Conservation (phyloP, 2,329 filamentous ascomycete genomes). For the Allantophomopsis lycopodina region DNA sequence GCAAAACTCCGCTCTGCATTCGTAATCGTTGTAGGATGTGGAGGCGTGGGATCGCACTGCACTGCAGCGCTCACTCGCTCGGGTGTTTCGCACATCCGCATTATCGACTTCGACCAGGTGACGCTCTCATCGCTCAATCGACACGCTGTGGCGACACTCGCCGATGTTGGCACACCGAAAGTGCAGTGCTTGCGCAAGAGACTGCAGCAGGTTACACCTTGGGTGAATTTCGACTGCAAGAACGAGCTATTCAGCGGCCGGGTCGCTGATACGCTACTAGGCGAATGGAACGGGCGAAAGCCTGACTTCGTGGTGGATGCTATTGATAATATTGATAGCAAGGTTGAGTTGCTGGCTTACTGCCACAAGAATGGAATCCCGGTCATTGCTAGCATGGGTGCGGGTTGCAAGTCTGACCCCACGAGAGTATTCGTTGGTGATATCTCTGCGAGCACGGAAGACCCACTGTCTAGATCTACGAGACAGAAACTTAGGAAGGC, state of each 20-base stretch:
- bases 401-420: slow-evolving; percentile 79
- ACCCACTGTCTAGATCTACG: slow-evolving; percentile 76
- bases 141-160: slow-evolving; percentile 88
- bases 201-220: slow-evolving; percentile 77
- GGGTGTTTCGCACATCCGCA: slow-evolving; percentile 72
- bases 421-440: slow-evolving; percentile 84
- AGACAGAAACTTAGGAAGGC: slow-evolving; percentile 57
- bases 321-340: slow-evolving; percentile 97
- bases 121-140: slow-evolving; percentile 87
- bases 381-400: slow-evolving; percentile 92
- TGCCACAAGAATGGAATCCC: slow-evolving; percentile 66
- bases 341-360: slow-evolving; percentile 80
- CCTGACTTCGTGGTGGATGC: slow-evolving; percentile 92
- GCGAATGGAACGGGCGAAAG: slow-evolving; percentile 47
- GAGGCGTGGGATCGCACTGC: slow-evolving; percentile 90
- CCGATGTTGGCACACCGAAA: slow-evolving; percentile 87
- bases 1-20: slow-evolving; percentile 68
- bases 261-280: slow-evolving; percentile 53
- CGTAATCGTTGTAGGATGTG: slow-evolving; percentile 81
- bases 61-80: slow-evolving; percentile 76
- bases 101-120: slow-evolving; percentile 97
- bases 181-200: slow-evolving; percentile 71
- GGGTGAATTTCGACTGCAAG: slow-evolving; percentile 77
- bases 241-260: slow-evolving; percentile 69
- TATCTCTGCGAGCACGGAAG: slow-evolving; percentile 77